These are phyloP conservation scores for Toxicodendron radicans DNA, from an alignment of 345 rosid genomes.

Conservation along the genomic window DNA sequence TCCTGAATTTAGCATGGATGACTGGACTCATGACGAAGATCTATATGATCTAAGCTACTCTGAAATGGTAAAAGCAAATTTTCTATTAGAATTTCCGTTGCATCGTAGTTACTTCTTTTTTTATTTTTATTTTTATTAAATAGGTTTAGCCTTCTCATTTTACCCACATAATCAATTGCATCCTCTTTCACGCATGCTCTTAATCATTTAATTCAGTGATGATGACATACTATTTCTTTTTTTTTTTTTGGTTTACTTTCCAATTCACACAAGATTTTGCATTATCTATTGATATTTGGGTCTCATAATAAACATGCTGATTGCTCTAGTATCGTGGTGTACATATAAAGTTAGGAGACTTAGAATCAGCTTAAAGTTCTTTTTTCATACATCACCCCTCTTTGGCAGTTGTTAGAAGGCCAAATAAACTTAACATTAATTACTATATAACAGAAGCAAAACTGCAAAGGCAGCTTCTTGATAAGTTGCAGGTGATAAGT, in stretches of 20 bases:
- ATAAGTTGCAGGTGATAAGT: not conserved
- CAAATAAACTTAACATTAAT: not conserved
- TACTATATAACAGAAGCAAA: no score
- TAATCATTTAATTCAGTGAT: not conserved
- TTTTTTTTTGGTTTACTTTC: not conserved
- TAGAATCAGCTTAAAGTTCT: no score
- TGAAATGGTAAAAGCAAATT: constrained; percentile 62
- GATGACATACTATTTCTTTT: not conserved
- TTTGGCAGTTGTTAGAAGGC: not conserved
- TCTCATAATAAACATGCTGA: not conserved
- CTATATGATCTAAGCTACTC: constrained; percentile 76
- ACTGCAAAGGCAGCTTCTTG: not conserved
- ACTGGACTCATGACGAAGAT: constrained; percentile 93
- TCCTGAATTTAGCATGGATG: constrained; percentile 82
- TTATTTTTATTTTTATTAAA: not conserved
- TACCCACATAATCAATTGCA: no score
- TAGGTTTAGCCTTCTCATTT: not conserved
- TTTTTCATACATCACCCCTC: not conserved
- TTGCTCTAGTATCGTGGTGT: not conserved
- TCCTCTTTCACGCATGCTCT: not conserved
- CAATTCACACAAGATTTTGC: not conserved
- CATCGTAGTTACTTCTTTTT: not conserved
- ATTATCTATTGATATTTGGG: not conserved
- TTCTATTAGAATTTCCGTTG: not conserved
- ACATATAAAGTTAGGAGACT: no score